Evolutionary conservation across 768 basidiomycete species (phyloP).

Genomic region (Boletus speciosus): DNA sequence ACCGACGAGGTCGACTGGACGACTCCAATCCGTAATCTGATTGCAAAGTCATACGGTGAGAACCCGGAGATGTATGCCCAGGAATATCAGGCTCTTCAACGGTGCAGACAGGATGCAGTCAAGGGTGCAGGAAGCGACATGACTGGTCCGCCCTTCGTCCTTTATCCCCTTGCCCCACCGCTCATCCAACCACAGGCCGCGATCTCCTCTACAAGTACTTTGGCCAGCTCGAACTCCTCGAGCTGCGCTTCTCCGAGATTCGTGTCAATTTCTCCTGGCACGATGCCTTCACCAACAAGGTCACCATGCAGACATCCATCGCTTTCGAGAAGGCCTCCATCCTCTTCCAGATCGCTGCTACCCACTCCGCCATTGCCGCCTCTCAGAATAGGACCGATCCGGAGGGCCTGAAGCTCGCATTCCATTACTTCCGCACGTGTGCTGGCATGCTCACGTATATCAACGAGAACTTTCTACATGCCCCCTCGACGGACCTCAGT

Average conservation of each 20-base stretch:
- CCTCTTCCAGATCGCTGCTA: conserved; percentile 92
- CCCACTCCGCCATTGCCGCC: conserved; percentile 87
- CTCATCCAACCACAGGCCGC: conserved; percentile 48
- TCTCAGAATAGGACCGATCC: conserved; percentile 84
- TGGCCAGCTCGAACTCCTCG: conserved; percentile 95
- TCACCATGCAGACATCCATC: conserved; percentile 91
- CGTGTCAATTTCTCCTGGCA: conserved; percentile 95
- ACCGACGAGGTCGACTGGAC: conserved; percentile 98
- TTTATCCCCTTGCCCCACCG: not conserved
- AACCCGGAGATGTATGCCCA: conserved; percentile 82
- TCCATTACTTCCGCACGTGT: conserved; percentile 84
- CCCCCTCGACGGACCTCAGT: conserved; percentile 91
- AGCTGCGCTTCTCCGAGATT: conserved; percentile 95
- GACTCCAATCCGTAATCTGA: conserved; percentile 76
- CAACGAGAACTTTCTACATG: conserved; percentile 99
- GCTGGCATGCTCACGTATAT: conserved; percentile 98
- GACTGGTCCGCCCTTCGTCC: conserved; percentile 57
- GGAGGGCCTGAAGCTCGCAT: conserved; percentile 90
- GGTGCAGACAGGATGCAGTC: conserved; percentile 94
- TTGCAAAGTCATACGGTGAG: conserved; percentile 92
- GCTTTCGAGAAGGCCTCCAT: conserved; percentile 98
- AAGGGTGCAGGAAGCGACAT: conserved; percentile 93
- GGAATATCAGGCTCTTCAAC: conserved; percentile 81
- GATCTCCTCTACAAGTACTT: conserved; percentile 99
- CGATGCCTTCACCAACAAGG: conserved; percentile 94